Percentiles rank a stretch among this genome's conserved stretches.
These are phyloP conservation scores for Amborella trichopoda DNA, from an alignment of 164 flowering plant species.

Conservation along the genomic window DNA sequence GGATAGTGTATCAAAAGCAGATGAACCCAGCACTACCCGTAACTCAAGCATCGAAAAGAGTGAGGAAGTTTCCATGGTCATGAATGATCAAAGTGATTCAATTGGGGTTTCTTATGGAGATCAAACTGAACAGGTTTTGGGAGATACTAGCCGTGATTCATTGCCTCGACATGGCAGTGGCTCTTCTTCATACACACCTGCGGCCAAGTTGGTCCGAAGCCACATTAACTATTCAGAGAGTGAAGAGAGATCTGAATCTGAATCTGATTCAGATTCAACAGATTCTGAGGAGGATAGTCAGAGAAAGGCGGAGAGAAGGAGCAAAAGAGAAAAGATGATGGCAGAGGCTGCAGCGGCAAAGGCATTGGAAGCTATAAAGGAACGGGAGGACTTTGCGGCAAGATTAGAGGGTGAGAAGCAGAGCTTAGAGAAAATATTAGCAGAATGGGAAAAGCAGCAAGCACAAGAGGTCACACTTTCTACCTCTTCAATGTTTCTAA, in stretches of 20 bases:
- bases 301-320: slow-evolving; percentile 47
- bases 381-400: slow-evolving; percentile 74
- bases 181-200: slow-evolving; percentile 7
- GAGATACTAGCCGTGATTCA: slow-evolving; percentile 18
- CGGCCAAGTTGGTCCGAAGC: not conserved
- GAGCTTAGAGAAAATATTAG: slow-evolving; percentile 87
- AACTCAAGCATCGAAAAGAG: too few species aligned
- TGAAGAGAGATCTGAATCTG: slow-evolving; percentile 53
- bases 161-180: slow-evolving; percentile 19
- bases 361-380: slow-evolving; percentile 69
- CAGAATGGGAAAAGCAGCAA: slow-evolving; percentile 81
- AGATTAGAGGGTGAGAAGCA: slow-evolving; percentile 91
- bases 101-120: too few species aligned
- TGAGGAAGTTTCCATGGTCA: too few species aligned
- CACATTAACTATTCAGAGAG: slow-evolving; percentile 16
- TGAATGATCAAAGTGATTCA: too few species aligned
- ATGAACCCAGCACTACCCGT: too few species aligned
- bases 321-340: slow-evolving; percentile 48
- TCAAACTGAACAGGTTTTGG: slow-evolving; percentile 6
- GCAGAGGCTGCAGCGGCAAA: slow-evolving; percentile 81
- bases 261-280: slow-evolving; percentile 43
- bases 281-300: slow-evolving; percentile 71
- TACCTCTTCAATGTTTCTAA: slow-evolving; percentile 3
- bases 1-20: too few species aligned
- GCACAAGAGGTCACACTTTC: slow-evolving; percentile 60